These are phyloP conservation scores for Cornus suecica DNA, from an alignment of 148 eudicot species.

Conservation along the genomic window DNA sequence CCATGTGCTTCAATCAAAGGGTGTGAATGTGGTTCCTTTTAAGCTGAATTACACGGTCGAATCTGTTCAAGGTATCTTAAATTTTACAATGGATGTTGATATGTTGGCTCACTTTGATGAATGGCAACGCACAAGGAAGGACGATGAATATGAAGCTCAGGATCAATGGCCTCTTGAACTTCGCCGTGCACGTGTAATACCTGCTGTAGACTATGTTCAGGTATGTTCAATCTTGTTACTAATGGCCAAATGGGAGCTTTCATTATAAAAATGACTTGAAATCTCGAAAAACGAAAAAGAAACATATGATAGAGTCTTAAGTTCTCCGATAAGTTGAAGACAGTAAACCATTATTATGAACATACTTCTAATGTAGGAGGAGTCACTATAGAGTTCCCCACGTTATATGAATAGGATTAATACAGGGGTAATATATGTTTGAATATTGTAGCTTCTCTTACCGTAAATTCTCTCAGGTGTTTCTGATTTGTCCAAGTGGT, in stretches of 20 bases:
- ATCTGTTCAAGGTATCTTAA: slow-evolving; percentile 77
- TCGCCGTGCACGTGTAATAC: slow-evolving; percentile 75
- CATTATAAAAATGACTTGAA: background rate
- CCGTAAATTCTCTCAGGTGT: too few relatives aligned
- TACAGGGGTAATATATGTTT: too few relatives aligned
- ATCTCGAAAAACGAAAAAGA: background rate
- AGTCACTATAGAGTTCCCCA: background rate
- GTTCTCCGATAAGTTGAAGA: background rate
- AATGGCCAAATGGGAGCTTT: background rate
- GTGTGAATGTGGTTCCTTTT: slow-evolving; percentile 86
- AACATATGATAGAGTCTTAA: background rate
- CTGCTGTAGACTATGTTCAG: slow-evolving; percentile 90
- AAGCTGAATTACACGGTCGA: slow-evolving; percentile 75
- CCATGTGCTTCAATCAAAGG: slow-evolving; percentile 63
- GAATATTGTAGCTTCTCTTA: too few relatives aligned
- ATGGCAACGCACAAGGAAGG: slow-evolving; percentile 79
- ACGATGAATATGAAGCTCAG: slow-evolving; percentile 78
- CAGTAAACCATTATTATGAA: background rate
- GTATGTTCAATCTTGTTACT: slow-evolving; percentile 22
- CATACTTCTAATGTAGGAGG: background rate
- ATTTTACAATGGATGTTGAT: slow-evolving; percentile 91
- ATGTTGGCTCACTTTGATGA: slow-evolving; percentile 91
- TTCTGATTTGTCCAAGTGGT: too few relatives aligned
- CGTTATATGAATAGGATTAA: background rate
- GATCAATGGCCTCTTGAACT: slow-evolving; percentile 94